Conservation (phyloP, 208 protist species). For the Leptomonas seymouri region DNA sequence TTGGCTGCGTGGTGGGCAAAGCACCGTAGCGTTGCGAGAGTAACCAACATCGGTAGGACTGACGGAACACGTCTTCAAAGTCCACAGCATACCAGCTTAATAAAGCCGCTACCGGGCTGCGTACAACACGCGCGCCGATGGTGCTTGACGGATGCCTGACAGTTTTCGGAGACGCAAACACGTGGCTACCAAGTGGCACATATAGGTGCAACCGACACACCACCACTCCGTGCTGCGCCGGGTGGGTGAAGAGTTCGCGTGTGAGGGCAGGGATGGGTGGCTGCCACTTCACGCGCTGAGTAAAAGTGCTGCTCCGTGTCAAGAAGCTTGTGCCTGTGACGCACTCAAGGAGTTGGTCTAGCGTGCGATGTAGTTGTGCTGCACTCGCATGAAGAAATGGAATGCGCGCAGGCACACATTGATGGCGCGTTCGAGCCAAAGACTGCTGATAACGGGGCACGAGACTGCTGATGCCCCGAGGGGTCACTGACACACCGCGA, state of each 20-base stretch:
- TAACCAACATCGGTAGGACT: conserved; percentile 4
- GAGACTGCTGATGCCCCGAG: neutral
- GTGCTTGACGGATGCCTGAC: neutral
- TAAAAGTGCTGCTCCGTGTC: no score
- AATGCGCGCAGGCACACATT: neutral
- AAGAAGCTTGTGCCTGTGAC: neutral
- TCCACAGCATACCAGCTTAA: conserved; percentile 26
- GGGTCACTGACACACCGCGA: neutral
- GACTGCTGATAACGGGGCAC: neutral
- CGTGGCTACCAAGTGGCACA: neutral
- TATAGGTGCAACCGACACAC: conserved; percentile 21
- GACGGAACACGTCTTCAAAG: conserved; percentile 14
- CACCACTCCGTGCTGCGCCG: conserved; percentile 12
- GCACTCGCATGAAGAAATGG: neutral
- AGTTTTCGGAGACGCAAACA: neutral
- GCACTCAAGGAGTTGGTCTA: neutral
- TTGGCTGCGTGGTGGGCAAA: neutral
- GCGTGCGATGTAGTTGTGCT: neutral
- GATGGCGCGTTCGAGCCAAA: no score
- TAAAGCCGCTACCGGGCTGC: conserved; percentile 8
- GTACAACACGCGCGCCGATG: neutral
- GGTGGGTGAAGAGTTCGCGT: conserved; percentile 8
- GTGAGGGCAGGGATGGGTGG: neutral
- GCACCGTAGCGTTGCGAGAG: conserved; percentile 1
- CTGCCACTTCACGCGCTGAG: no score